Evolutionary conservation across 345 rosid species (phyloP).

Genomic region (Raphanus sativus): DNA sequence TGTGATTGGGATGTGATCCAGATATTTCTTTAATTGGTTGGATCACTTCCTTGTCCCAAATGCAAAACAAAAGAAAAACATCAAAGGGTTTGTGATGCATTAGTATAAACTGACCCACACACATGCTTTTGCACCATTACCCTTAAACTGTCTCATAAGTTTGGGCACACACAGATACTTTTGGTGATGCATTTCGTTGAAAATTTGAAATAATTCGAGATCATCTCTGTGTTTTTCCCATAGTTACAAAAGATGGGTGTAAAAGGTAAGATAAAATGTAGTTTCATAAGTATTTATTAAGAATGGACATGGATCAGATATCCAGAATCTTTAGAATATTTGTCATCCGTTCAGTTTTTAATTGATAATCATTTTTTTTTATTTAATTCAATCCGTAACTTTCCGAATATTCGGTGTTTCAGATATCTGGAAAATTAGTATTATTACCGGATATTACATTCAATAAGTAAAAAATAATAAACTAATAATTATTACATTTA

Average conservation of each 20-base stretch:
- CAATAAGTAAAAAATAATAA: too few relatives aligned
- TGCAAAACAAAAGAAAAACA: background rate
- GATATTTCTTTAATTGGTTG: background rate
- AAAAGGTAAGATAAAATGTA: background rate
- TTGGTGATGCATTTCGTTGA: conserved; percentile 14
- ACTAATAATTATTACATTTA: too few relatives aligned
- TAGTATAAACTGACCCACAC: conserved; percentile 20
- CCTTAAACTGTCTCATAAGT: background rate
- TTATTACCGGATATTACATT: too few relatives aligned
- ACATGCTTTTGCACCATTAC: conserved; percentile 25
- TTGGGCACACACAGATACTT: conserved; percentile 10
- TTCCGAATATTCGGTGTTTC: too few relatives aligned
- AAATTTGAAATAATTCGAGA: background rate
- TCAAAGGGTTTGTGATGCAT: background rate
- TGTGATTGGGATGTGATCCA: background rate
- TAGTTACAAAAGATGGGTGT: background rate
- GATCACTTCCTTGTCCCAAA: background rate
- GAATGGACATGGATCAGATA: too few relatives aligned
- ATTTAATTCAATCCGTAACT: too few relatives aligned
- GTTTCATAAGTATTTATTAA: too few relatives aligned
- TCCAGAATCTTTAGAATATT: too few relatives aligned
- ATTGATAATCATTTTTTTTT: too few relatives aligned
- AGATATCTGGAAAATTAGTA: too few relatives aligned
- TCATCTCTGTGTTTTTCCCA: background rate
- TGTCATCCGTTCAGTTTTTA: too few relatives aligned